Evolutionary conservation across 2,329 filamentous ascomycete genomes (phyloP).

Genomic region (Pseudocercospora cruenta): DNA sequence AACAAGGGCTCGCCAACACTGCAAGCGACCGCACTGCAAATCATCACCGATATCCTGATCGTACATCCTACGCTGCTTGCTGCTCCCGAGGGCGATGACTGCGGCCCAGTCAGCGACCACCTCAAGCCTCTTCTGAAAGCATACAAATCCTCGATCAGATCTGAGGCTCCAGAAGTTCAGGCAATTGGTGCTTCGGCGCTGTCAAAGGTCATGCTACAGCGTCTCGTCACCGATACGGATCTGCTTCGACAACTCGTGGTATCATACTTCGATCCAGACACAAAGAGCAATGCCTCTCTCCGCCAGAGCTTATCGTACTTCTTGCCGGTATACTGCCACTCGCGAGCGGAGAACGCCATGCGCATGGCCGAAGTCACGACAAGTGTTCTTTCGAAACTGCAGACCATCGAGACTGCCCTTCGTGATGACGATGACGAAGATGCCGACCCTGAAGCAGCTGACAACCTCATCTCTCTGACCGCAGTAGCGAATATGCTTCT

Average conservation of each 20-base stretch:
- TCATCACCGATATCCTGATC: slow-evolving; percentile 89
- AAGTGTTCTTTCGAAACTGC: slow-evolving; percentile 72
- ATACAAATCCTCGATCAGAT: slow-evolving; percentile 80
- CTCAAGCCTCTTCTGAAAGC: slow-evolving; percentile 75
- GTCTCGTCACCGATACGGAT: slow-evolving; percentile 70
- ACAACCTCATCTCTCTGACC: slow-evolving; percentile 69
- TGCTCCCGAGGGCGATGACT: slow-evolving; percentile 27
- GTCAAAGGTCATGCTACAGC: slow-evolving; percentile 82
- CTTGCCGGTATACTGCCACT: slow-evolving; percentile 91
- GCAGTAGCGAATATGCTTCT: slow-evolving; percentile 80
- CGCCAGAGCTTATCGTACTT: slow-evolving; percentile 91
- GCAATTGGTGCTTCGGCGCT: slow-evolving; percentile 79
- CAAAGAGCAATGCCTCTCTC: slow-evolving; percentile 76
- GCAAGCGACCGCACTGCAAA: slow-evolving; percentile 87
- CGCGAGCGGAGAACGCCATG: slow-evolving; percentile 77
- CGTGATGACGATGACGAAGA: slow-evolving; percentile 57
- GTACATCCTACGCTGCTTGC: slow-evolving; percentile 82
- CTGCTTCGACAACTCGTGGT: slow-evolving; percentile 84
- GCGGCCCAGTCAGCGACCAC: slow-evolving; percentile 40
- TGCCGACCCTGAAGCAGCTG: slow-evolving; percentile 72
- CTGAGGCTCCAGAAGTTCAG: slow-evolving; percentile 73
- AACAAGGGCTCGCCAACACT: slow-evolving; percentile 87
- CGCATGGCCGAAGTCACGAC: slow-evolving; percentile 77
- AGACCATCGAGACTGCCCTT: slow-evolving; percentile 34
- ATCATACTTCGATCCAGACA: slow-evolving; percentile 85